Evolutionary conservation across 75 land plant species (phyloP), one percentile per base, ranked within the genome.

Genomic region (Cunninghamia lanceolata): DNA sequence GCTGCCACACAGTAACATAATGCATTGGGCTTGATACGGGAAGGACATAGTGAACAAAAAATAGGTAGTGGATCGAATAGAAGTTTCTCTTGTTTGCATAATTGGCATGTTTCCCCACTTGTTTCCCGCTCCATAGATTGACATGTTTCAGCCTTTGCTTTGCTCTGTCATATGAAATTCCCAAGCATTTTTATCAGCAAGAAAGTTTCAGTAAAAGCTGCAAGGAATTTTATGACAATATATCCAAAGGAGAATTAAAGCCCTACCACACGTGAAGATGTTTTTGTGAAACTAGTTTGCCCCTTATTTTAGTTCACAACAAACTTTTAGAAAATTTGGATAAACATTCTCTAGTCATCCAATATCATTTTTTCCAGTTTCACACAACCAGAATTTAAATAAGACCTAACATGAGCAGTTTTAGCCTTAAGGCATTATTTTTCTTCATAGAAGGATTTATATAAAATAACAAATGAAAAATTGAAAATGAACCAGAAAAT

Each of bases 81-180:
- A n/a, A n/a, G n/a, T n/a, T n/a, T n/a, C n/a, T n/a, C n/a, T n/a
- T 70, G 94, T 54, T 95, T 96, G 91, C 99, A 98, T 68, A 98
- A 68, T 80, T 93, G 98, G 86, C 99, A 98, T 21, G 99, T 93
- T 85, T 94, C 93, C 86, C 96, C 99, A 92, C 88, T 95, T 95
- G 95, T 92, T 45, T 93, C 87, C 83, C 89, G 94, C 84, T 94
- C 97, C 96, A 96, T 94, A 13, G 98, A 98, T 90, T 96, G 96
- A 86, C 95, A 95, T 86, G 92, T 96, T 78, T 96, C 99, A 40
- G 94, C 97, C 86, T 98, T 98, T 25, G 96, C 95, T 89, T 98
- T 98, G 86, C 95, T 98, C 99, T 98, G 92, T 2, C 74, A 73
- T 85, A 82, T 34, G 19, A 54, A 38, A 76, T 36, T 50, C 9